Evolutionary conservation across 2,329 filamentous ascomycete genomes (phyloP), one percentile per base, ranked within the genome.

Genomic region (Claviceps digitariae): DNA sequence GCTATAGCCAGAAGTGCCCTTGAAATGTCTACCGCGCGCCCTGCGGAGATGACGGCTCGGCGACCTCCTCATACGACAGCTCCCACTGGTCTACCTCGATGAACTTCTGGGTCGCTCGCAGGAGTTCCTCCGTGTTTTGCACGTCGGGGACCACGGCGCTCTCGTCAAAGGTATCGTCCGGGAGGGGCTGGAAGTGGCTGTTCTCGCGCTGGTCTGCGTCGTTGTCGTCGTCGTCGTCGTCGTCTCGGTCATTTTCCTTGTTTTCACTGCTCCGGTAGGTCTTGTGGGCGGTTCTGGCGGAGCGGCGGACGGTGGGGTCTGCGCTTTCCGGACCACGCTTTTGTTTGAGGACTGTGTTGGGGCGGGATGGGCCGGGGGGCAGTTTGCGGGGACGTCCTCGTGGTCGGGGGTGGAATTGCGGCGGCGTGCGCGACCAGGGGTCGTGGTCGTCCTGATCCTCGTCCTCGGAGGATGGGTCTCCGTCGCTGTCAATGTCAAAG

Each of bases 1-100:
- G n/a, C n/a, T n/a, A n/a, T n/a, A n/a, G n/a, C n/a, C n/a, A n/a
- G n/a, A n/a, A n/a, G n/a, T 9, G 6, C 27, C 27, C 27, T 5
- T 29, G 27, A 3, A 29, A 29, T 29, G 10, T 13, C 43, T 55
- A 81, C 54, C 77, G 70, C 44, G 72, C 77, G 58, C 73, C 72
- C 40, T 67, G 66, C 1, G 78, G 77, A 21, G 78, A 81, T 54
- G 74, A 77, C 56, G 73, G 74, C 64, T 77, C 74, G 23, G 74
- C 74, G 49, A 81, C 74, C 59, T 82, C 80, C 69, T 86, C 83
- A 65, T 79, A 86, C 50, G 81, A 79, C 56, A 86, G 67, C 67
- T 83, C 74, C 81, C 82, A 86, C 66, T 75, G 72, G 64, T 86
- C 83, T 43, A 86, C 83, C 66, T 86, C 82, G 64, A 78, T 74